Evolutionary conservation across 2,329 filamentous ascomycete species (phyloP), one percentile per base, ranked within the genome.

Genomic region (Podosphaera xanthii): DNA sequence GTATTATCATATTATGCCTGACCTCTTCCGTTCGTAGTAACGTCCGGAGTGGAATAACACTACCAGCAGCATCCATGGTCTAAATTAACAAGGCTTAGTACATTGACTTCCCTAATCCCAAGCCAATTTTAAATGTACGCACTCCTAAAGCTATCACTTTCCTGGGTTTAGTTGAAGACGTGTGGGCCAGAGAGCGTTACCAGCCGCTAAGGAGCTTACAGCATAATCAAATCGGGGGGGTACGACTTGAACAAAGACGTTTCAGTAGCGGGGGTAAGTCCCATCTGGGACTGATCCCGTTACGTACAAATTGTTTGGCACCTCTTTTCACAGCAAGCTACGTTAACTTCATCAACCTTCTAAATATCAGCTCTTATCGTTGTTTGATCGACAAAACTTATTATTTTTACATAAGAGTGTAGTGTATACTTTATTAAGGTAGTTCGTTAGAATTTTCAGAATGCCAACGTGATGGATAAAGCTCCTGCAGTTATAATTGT

Each of bases 401-500:
- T 44, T 44, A 44, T 44, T 44, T 14, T 8, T 12, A 8, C 3
- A 12, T 44, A 4, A 44, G 40, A 44, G 40, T 1, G 9, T 4
- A 44, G 40, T 12, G 40, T 44, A 44, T 44, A 36, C 52, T 55
- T 7, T 22, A 35, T 10, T 14, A 35, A 38, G 35, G 36, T 38
- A 8, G 5, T 38, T 6, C 10, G 2, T 1, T 38, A 12, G 31
- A 14, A 10, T 35, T 38, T 12, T 34, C 52, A 55, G 31, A 35
- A 55, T 60, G 56, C 35, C n/a, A 61, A 58, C 59, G 62, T 64
- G 4, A 67, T 79, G 74, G 74, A 73, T 60, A 72, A 71, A 61
- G 72, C 74, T 64, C 75, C 75, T 63, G 73, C 74, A 66, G 75
- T 75, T 59, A 70, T 77, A 61, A 76, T 76, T 61, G 72, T 76